Conservation (phyloP, 192 early-diverging fungal species). For the Cetraspora pellucida region DNA sequence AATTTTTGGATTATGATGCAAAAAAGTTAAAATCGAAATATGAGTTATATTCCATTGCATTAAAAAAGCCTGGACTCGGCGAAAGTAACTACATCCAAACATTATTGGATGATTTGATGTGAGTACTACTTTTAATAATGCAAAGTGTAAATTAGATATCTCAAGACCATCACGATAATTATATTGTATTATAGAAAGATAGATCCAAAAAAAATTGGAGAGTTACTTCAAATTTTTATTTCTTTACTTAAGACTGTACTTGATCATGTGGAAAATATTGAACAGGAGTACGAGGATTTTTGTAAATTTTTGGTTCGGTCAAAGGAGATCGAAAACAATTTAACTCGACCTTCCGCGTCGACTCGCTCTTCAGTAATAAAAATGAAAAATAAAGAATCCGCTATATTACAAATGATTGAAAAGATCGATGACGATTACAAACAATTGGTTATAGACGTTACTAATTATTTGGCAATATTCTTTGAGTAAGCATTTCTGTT, state of each 20-base stretch:
- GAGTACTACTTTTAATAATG: not conserved
- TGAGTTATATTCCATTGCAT: constrained; percentile 66
- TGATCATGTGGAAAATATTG: too few species aligned
- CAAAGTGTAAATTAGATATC: not conserved
- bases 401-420: not conserved
- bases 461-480: not conserved
- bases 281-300: too few species aligned
- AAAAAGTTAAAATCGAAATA: constrained; percentile 58
- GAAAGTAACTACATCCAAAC: constrained; percentile 41
- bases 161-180: too few species aligned
- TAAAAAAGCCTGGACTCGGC: constrained; percentile 47
- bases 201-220: too few species aligned
- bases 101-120: constrained; percentile 50
- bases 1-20: constrained; percentile 1
- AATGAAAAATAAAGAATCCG: not conserved
- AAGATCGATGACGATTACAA: not conserved
- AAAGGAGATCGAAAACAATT: too few species aligned
- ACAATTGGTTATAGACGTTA: not conserved
- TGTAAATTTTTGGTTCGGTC: too few species aligned
- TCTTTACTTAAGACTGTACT: too few species aligned
- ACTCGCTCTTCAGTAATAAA: too few species aligned
- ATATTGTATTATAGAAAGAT: too few species aligned
- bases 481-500: not conserved
- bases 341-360: too few species aligned
- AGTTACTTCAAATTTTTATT: too few species aligned